Conservation (phyloP, 306 rosid genomes). For the Quercus glauca region DNA sequence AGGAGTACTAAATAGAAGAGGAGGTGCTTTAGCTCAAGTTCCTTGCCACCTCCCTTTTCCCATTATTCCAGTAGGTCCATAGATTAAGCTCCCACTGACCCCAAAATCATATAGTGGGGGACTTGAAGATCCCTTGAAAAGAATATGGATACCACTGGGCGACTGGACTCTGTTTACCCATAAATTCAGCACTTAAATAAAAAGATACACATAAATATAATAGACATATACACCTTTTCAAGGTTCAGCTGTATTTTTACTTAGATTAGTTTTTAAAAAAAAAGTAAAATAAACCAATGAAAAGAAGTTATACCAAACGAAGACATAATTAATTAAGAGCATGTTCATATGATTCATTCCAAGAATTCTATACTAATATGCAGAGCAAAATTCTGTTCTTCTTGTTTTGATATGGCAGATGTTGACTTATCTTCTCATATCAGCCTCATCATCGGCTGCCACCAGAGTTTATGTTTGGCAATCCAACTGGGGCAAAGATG, state of each 20-base stretch:
- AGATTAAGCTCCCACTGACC: not conserved
- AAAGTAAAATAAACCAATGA: too few species aligned
- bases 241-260: too few species aligned
- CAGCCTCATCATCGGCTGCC: slow-evolving; percentile 86
- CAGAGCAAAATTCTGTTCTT: slow-evolving; percentile 4
- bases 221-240: not conserved
- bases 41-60: too few species aligned
- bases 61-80: not conserved
- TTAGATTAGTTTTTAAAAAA: too few species aligned
- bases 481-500: slow-evolving; percentile 81
- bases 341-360: not conserved
- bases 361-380: not conserved
- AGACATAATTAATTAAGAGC: not conserved
- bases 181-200: not conserved
- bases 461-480: slow-evolving; percentile 80
- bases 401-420: slow-evolving; percentile 44
- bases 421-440: slow-evolving; percentile 75
- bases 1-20: too few species aligned
- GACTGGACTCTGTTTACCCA: not conserved
- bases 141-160: not conserved
- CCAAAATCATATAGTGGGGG: not conserved
- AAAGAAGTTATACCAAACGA: too few species aligned
- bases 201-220: not conserved
- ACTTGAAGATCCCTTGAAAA: not conserved
- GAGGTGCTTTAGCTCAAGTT: too few species aligned